phyloP scores from a whole-genome alignment of 495 filamentous ascomycete genomes.

The Stereocaulon alpinum region DNA sequence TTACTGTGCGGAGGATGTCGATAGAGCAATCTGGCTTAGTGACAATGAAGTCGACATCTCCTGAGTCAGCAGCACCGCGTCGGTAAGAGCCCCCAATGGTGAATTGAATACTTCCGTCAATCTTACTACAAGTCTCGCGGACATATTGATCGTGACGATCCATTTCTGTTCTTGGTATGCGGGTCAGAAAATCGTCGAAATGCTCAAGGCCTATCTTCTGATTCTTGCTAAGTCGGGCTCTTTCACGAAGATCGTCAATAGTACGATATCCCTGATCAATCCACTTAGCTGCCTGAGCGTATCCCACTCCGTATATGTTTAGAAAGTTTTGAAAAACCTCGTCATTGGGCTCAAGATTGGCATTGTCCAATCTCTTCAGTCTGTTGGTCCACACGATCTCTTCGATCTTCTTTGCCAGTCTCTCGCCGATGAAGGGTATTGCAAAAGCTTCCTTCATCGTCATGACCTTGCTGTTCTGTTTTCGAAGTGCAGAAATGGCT shows the following conservation, averaged over 20 bases:
- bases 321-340: conserved; percentile 55
- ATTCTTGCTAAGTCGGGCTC: conserved; percentile 56
- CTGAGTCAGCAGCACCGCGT: conserved; percentile 59
- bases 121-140: conserved; percentile 43
- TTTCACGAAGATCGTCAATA: conserved; percentile 57
- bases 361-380: conserved; percentile 62
- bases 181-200: conserved; percentile 70
- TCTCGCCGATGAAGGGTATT: conserved; percentile 62
- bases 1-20: conserved; percentile 48
- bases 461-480: conserved; percentile 53
- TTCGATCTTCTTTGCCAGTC: conserved; percentile 80
- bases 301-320: conserved; percentile 71
- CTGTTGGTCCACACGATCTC: conserved; percentile 74
- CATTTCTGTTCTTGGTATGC: conserved; percentile 76
- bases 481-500: conserved; percentile 61
- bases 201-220: conserved; percentile 73
- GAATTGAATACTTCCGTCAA: conserved; percentile 57
- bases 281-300: conserved; percentile 63
- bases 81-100: conserved; percentile 81
- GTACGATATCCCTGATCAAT: conserved; percentile 64
- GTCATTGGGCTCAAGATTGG: conserved; percentile 54
- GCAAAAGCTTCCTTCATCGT: conserved; percentile 57
- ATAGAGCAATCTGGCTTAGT: conserved; percentile 55
- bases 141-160: conserved; percentile 59
- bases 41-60: conserved; percentile 81